A percentile compares a stretch with the other conserved stretches of the same genome.
Evolutionary conservation across 2,329 filamentous ascomycete species (phyloP).

Genomic region (Ascochyta rabiei): DNA sequence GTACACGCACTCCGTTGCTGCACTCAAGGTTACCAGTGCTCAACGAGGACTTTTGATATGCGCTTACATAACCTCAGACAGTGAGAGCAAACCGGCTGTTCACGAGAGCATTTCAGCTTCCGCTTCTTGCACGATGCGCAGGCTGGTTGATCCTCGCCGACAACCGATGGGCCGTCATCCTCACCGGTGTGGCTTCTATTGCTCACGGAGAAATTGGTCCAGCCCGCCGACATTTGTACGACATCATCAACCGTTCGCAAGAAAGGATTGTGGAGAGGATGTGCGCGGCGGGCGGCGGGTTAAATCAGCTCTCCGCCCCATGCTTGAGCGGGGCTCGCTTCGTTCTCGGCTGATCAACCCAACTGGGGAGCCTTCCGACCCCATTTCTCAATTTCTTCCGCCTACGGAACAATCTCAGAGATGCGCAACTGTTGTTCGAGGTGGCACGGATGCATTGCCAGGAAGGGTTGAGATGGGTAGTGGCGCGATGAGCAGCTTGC

Average conservation of each 20-base stretch:
- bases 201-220: constrained; percentile 42
- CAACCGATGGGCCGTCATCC: constrained; percentile 31
- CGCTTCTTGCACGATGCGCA: constrained; percentile 43
- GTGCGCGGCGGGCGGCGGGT: constrained; percentile 32
- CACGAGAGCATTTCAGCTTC: constrained; percentile 41
- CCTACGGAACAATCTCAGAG: background rate
- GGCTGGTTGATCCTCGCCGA: constrained; percentile 39
- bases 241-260: constrained; percentile 27
- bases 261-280: constrained; percentile 27
- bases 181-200: constrained; percentile 32
- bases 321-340: constrained; percentile 30
- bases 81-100: constrained; percentile 41
- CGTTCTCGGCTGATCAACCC: constrained; percentile 26
- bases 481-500: background rate
- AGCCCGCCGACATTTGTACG: constrained; percentile 40
- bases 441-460: constrained; percentile 14
- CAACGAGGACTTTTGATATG: background rate
- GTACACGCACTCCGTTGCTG: constrained; percentile 40
- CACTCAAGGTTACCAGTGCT: constrained; percentile 16
- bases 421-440: constrained; percentile 12
- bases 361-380: constrained; percentile 8
- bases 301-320: constrained; percentile 34
- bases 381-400: constrained; percentile 7
- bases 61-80: constrained; percentile 41
- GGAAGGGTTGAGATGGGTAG: background rate